phyloP scores from a whole-genome alignment of 768 basidiomycete species.

The Neoboletus magnificus region DNA sequence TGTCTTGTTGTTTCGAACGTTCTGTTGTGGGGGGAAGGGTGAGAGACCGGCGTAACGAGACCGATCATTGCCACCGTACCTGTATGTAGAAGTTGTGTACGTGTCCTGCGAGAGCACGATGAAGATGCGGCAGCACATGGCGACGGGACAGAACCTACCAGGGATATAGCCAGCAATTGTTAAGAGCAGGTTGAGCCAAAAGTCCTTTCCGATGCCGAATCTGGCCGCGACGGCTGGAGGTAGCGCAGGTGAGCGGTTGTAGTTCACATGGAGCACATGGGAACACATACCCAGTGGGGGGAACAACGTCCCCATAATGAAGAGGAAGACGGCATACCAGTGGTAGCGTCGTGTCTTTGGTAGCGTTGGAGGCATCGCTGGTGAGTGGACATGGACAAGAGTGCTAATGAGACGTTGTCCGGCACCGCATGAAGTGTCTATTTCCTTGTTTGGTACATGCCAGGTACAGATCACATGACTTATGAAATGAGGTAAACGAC shows the following conservation, averaged over 20 bases:
- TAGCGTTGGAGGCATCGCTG: slow-evolving; percentile 44
- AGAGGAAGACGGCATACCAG: slow-evolving; percentile 77
- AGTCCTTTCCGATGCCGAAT: slow-evolving; percentile 88
- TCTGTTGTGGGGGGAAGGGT: slow-evolving; percentile 43
- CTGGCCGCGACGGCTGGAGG: slow-evolving; percentile 82
- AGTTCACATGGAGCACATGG: background rate
- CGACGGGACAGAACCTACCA: slow-evolving; percentile 40
- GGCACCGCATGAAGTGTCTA: background rate
- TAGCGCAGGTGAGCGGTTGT: background rate
- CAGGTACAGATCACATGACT: slow-evolving; percentile 24
- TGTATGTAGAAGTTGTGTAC: slow-evolving; percentile 93
- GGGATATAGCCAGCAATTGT: slow-evolving; percentile 93
- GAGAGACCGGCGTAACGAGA: background rate
- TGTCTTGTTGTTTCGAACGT: slow-evolving; percentile 94
- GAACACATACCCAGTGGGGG: slow-evolving; percentile 76
- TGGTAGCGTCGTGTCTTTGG: slow-evolving; percentile 65
- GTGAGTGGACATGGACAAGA: slow-evolving; percentile 4
- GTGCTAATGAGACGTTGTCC: background rate
- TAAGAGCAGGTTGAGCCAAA: slow-evolving; percentile 84
- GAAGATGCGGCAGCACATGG: background rate
- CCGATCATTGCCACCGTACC: slow-evolving; percentile 36
- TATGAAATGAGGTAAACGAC: slow-evolving; percentile 27
- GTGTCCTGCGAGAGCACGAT: slow-evolving; percentile 53
- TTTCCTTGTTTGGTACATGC: slow-evolving; percentile 3
- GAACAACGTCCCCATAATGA: slow-evolving; percentile 85